These are phyloP conservation scores for Claviceps arundinis DNA, from an alignment of 2,329 filamentous ascomycete genomes.

Conservation along the genomic window DNA sequence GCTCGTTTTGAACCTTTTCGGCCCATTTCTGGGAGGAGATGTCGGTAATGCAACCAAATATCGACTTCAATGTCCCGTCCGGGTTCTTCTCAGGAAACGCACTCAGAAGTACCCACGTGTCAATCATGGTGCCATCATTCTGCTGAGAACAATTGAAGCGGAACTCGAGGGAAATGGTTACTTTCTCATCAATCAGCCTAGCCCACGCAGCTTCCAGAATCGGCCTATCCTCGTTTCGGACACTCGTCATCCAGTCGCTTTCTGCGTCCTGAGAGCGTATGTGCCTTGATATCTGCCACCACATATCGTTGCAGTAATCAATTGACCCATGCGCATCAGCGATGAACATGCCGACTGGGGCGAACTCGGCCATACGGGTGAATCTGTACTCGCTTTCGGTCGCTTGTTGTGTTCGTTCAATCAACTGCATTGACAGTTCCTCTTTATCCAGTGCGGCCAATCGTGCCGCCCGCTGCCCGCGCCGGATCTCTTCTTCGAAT, in stretches of 20 bases:
- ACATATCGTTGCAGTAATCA: slow-evolving; percentile 72
- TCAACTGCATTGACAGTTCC: slow-evolving; percentile 63
- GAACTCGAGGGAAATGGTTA: slow-evolving; percentile 57
- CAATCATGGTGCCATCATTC: slow-evolving; percentile 44
- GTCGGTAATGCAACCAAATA: slow-evolving; percentile 72
- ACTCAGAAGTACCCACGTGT: slow-evolving; percentile 67
- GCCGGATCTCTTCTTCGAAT: slow-evolving; percentile 70
- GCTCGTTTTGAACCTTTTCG: slow-evolving; percentile 63
- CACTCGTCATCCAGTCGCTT: slow-evolving; percentile 59
- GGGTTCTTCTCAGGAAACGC: slow-evolving; percentile 59
- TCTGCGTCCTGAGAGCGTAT: slow-evolving; percentile 43
- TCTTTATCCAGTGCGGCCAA: slow-evolving; percentile 65
- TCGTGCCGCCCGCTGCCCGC: slow-evolving; percentile 59
- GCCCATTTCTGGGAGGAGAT: slow-evolving; percentile 79
- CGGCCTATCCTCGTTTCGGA: slow-evolving; percentile 51
- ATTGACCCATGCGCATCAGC: slow-evolving; percentile 58
- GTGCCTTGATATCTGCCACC: slow-evolving; percentile 57
- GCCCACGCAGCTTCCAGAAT: slow-evolving; percentile 49
- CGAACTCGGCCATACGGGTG: slow-evolving; percentile 72
- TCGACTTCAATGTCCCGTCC: slow-evolving; percentile 53
- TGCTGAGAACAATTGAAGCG: slow-evolving; percentile 58
- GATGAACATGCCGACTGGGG: slow-evolving; percentile 76
- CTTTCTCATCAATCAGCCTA: slow-evolving; percentile 45
- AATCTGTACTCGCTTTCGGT: slow-evolving; percentile 64
- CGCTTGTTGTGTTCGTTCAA: slow-evolving; percentile 47